phyloP scores from a whole-genome alignment of 129 eudicot genomes.

The Deinandra increscens region DNA sequence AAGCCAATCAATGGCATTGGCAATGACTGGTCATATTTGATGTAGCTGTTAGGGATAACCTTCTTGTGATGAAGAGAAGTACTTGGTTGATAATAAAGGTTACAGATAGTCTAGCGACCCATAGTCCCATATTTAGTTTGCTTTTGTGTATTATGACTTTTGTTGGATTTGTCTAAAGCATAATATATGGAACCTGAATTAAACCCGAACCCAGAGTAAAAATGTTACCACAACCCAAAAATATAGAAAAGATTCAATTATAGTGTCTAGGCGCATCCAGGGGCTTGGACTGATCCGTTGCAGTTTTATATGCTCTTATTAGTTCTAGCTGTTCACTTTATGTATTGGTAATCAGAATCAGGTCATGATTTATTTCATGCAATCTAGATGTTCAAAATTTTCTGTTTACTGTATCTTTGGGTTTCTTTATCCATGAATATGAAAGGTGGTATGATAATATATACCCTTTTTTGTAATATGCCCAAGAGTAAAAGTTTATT shows the following conservation, averaged over 20 bases:
- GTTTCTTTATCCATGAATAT: not conserved
- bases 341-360: no score
- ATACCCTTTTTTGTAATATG: conserved; percentile 3
- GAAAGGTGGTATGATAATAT: conserved; percentile 1
- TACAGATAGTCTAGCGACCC: not conserved
- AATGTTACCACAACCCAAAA: not conserved
- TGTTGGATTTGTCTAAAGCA: not conserved
- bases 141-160: not conserved
- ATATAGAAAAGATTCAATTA: not conserved
- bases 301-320: not conserved
- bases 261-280: not conserved
- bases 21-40: not conserved
- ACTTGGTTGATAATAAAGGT: not conserved
- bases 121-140: conserved; percentile 2
- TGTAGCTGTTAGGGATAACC: not conserved
- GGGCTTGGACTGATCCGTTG: not conserved
- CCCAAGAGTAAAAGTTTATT: not conserved
- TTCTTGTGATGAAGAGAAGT: not conserved
- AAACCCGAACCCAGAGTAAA: not conserved
- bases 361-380: no score
- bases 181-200: not conserved
- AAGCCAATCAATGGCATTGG: not conserved
- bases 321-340: no score
- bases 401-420: not conserved
- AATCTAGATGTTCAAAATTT: not conserved